Evolutionary conservation across 2,329 filamentous ascomycete species (phyloP), one percentile per base, ranked within the genome.

Genomic region (Penicillium sp.): DNA sequence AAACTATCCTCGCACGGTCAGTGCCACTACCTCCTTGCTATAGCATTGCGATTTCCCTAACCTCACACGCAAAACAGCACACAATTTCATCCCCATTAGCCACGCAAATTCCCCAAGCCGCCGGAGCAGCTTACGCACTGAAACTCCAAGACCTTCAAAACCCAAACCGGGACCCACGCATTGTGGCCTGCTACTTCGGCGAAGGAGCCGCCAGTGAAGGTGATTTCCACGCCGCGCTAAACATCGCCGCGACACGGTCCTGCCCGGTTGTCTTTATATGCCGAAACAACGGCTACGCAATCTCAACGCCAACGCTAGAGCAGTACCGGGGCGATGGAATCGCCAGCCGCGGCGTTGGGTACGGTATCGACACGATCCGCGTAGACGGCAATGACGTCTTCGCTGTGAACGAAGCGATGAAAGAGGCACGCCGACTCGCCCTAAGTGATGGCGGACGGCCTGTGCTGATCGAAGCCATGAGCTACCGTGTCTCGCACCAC

Each of bases 401-500:
- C 71, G 89, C 90, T 1, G 88, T 95, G 0, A 78, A 87, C 35
- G 85, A 89, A 69, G 88, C 82, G 0, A 93, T 87, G 22, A 81
- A 81, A 62, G 79, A 80, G 65, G 93, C 93, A 0, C 80, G 90
- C 2, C 77, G 80, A 43, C 80, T 91, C 63, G 90, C 91, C 0
- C 77, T 97, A 3, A 75, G 85, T 49, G 82, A 87, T 38, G 88
- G 87, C n/a, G 87, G 88, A 4, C 82, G 80, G 55, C 89, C 88
- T 0, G 80, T 98, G 0, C 74, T 98, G 7, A 85, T 98, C 35
- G 93, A 98, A 71, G 89, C 89, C 49, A 95, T 98, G 87, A 91
- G 87, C 22, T 98, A 98, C 71, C 88, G 93, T n/a, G 90, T 97
- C 38, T 91, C 87, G 6, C 89, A 98, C 66, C 93, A 98, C 73